phyloP scores from a whole-genome alignment of 1,284 basidiomycete species.

The Neolentinus lepideus region DNA sequence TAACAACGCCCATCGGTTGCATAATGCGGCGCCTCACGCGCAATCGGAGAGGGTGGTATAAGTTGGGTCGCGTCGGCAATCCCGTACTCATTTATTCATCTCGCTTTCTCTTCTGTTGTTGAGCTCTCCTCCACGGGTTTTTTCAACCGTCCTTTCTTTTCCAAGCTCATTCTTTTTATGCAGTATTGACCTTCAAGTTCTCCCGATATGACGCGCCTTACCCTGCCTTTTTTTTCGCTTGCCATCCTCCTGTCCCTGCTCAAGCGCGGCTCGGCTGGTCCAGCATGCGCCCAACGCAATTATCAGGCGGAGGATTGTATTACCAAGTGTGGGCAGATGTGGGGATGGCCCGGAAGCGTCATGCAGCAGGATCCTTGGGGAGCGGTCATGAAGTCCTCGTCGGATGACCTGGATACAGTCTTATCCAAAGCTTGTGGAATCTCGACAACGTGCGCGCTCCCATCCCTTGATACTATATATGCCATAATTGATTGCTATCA shows the following conservation, averaged over 20 bases:
- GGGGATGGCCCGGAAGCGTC: slow-evolving; percentile 43
- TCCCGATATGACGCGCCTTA: slow-evolving; percentile 32
- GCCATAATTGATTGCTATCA: background rate
- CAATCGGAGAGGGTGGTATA: background rate
- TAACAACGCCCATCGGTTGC: background rate
- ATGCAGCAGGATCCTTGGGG: slow-evolving; percentile 51
- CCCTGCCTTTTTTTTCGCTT: slow-evolving; percentile 28
- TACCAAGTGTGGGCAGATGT: slow-evolving; percentile 32
- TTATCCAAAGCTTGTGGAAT: slow-evolving; percentile 12
- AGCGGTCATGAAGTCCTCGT: slow-evolving; percentile 31
- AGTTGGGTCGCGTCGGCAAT: background rate
- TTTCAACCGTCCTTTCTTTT: slow-evolving; percentile 11
- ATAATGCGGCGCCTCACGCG: background rate
- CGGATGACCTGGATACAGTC: slow-evolving; percentile 17
- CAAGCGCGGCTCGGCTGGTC: slow-evolving; percentile 32
- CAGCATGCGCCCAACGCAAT: slow-evolving; percentile 39
- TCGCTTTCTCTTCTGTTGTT: background rate
- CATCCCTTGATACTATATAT: slow-evolving; percentile 6
- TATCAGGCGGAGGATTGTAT: slow-evolving; percentile 31
- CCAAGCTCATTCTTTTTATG: slow-evolving; percentile 16
- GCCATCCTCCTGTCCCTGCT: slow-evolving; percentile 29
- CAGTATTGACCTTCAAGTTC: slow-evolving; percentile 12
- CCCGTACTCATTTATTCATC: background rate
- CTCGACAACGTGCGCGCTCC: slow-evolving; percentile 3
- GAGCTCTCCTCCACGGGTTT: slow-evolving; percentile 11